Conservation (phyloP, 306 rosid genomes). For the Fragaria ananassa region DNA sequence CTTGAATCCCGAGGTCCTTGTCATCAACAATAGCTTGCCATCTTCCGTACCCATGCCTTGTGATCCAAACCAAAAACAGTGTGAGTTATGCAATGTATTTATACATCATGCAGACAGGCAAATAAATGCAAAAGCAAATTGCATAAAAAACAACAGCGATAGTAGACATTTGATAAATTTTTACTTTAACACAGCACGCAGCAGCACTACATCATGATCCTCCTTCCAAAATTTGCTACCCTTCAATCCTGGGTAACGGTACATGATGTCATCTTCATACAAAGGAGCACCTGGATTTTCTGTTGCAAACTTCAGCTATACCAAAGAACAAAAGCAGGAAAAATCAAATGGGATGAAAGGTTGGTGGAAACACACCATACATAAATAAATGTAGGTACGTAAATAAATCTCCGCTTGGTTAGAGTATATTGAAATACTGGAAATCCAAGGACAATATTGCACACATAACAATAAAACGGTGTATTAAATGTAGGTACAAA, state of each 20-base stretch:
- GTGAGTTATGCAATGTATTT: background rate
- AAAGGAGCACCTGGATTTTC: conserved; percentile 57
- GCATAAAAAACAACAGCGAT: conserved; percentile 4
- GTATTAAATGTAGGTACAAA: conserved; percentile 4
- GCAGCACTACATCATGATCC: conserved; percentile 68
- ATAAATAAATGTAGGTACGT: background rate
- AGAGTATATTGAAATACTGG: background rate
- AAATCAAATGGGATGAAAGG: conserved; percentile 18
- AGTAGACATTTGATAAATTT: conserved; percentile 10
- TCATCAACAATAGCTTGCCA: conserved; percentile 99
- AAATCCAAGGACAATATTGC: background rate
- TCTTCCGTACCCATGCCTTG: conserved; percentile 97
- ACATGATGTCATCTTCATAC: conserved; percentile 63
- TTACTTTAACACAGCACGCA: conserved; percentile 83
- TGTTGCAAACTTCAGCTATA: conserved; percentile 60
- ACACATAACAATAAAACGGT: background rate
- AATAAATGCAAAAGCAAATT: conserved; percentile 1
- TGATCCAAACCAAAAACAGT: conserved; percentile 13
- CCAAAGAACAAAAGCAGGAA: conserved; percentile 14
- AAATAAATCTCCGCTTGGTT: background rate
- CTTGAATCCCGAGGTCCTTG: conserved; percentile 85
- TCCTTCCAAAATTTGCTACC: conserved; percentile 91
- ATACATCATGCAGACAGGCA: conserved; percentile 10
- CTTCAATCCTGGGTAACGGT: conserved; percentile 71
- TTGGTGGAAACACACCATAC: background rate